Evolutionary conservation across 306 rosid species (phyloP).

Genomic region (Sophora flavescens): DNA sequence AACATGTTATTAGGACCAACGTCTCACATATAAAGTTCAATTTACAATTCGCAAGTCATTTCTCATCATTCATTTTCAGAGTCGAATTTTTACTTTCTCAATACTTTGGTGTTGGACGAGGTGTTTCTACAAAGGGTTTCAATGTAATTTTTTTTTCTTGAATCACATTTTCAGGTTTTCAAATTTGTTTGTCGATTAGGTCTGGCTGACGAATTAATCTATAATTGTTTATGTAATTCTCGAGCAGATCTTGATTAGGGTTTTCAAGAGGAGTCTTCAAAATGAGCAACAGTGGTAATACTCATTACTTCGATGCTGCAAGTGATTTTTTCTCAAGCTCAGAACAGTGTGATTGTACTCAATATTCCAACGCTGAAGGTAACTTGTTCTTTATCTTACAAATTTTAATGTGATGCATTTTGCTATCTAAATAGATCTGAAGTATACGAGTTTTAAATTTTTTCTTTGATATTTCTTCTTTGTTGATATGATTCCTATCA

Average conservation of each 20-base stretch:
- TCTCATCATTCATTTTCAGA: too few relatives aligned
- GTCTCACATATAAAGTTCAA: too few relatives aligned
- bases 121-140: too few relatives aligned
- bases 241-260: neutral
- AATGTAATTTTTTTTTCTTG: neutral
- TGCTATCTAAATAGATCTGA: neutral
- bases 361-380: neutral
- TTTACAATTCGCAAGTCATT: too few relatives aligned
- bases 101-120: too few relatives aligned
- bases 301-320: neutral
- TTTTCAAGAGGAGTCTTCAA: neutral
- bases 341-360: neutral
- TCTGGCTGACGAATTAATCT: neutral
- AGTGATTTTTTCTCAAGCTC: neutral
- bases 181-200: neutral
- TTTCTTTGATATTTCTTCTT: too few relatives aligned
- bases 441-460: neutral
- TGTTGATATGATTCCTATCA: too few relatives aligned
- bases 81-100: too few relatives aligned
- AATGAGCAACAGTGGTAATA: neutral
- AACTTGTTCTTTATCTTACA: neutral
- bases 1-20: too few relatives aligned
- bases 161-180: neutral
- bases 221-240: neutral
- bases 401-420: neutral